phyloP scores from a whole-genome alignment of 306 rosid genomes.

The Quercus bicolor region DNA sequence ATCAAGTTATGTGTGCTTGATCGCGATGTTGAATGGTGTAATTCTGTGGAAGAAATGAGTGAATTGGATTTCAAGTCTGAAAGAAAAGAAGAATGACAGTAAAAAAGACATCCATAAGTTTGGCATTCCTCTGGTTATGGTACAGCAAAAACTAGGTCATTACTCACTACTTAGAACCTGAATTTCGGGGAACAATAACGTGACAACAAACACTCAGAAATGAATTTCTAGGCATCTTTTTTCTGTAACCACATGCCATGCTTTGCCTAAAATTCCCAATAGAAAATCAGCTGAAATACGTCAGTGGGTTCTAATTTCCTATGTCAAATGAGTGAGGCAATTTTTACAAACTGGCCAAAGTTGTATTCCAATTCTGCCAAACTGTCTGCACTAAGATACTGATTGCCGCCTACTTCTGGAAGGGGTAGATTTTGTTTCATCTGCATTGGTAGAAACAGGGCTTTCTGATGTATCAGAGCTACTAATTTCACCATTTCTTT shows the following conservation, averaged over 20 bases:
- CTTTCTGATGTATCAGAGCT: constrained; percentile 94
- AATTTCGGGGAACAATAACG: neutral
- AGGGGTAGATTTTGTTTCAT: constrained; percentile 80
- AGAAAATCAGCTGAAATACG: constrained; percentile 39
- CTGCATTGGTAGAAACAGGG: constrained; percentile 70
- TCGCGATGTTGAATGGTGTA: no score
- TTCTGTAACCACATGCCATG: neutral
- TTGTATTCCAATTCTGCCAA: constrained; percentile 10
- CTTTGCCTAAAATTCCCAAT: constrained; percentile 7
- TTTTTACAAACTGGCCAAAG: constrained; percentile 31
- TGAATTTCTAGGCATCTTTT: neutral
- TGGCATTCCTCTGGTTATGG: constrained; percentile 7
- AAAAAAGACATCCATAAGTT: neutral
- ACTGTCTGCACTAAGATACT: constrained; percentile 46
- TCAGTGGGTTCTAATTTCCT: constrained; percentile 50
- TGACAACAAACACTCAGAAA: neutral
- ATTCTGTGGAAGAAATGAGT: neutral
- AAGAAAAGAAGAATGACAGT: neutral
- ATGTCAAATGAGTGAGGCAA: constrained; percentile 35
- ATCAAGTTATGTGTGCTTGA: no score
- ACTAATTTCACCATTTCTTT: constrained; percentile 66
- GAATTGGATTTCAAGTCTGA: neutral
- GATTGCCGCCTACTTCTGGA: constrained; percentile 87
- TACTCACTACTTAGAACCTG: neutral
- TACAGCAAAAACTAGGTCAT: constrained; percentile 27